Percentiles rank a stretch among this genome's conserved stretches.
These are phyloP conservation scores for Diaporthe humulicola DNA, from an alignment of 2,329 filamentous ascomycete genomes.

Conservation along the genomic window DNA sequence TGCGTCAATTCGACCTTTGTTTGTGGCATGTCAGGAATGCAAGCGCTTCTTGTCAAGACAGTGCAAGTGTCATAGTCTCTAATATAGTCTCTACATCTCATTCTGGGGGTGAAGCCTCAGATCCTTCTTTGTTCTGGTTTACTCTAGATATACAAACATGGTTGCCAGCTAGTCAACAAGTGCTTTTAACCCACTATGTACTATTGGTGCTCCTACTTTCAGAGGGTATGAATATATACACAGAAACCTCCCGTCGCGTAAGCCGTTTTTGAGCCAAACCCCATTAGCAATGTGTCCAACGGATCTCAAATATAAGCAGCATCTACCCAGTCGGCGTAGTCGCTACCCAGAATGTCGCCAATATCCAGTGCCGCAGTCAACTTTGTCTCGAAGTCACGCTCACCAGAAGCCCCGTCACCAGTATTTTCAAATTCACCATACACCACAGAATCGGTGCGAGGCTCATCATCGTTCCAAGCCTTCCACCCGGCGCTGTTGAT, in stretches of 20 bases:
- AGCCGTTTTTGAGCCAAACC: background rate
- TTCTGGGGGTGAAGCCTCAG: background rate
- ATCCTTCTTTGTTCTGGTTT: background rate
- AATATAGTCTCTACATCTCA: background rate
- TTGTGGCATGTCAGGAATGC: too few relatives aligned
- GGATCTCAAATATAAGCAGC: conserved; percentile 1
- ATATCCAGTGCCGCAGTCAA: conserved; percentile 47
- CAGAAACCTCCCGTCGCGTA: background rate
- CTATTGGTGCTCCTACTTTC: background rate
- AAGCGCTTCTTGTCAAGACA: too few relatives aligned
- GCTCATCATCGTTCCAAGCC: conserved; percentile 57
- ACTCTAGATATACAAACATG: background rate
- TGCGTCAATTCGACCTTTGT: too few relatives aligned
- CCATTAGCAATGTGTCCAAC: background rate
- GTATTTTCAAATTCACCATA: conserved; percentile 66
- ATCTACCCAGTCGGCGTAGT: conserved; percentile 26
- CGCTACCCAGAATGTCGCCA: conserved; percentile 45
- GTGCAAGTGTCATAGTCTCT: too few relatives aligned
- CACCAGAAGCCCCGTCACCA: conserved; percentile 62
- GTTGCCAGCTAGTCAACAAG: background rate
- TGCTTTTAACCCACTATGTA: background rate
- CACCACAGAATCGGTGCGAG: conserved; percentile 63
- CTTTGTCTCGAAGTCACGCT: conserved; percentile 59
- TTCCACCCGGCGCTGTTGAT: conserved; percentile 66
- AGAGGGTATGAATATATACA: background rate